A percentile compares a stretch with the other conserved stretches of the same genome.
Evolutionary conservation across 306 rosid species (phyloP).

Genomic region (Prunus fruticosa): DNA sequence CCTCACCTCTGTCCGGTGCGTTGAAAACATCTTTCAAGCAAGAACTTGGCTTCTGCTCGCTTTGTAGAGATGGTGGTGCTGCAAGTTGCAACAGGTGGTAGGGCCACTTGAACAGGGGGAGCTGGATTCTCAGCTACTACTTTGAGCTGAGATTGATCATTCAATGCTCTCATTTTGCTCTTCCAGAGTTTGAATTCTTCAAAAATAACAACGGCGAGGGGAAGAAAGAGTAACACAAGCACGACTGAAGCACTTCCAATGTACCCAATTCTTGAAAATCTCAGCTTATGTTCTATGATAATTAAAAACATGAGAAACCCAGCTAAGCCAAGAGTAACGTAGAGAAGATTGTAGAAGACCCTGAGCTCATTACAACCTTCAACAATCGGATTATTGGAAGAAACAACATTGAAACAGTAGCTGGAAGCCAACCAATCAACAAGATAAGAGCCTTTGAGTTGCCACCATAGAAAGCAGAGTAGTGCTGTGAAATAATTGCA

Average conservation of each 20-base stretch:
- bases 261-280: slow-evolving; percentile 31
- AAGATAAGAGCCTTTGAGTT: slow-evolving; percentile 43
- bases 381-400: slow-evolving; percentile 41
- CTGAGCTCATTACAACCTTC: slow-evolving; percentile 34
- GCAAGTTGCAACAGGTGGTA: background rate
- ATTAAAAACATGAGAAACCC: slow-evolving; percentile 60
- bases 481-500: slow-evolving; percentile 54
- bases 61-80: background rate
- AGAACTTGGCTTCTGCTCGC: slow-evolving; percentile 9
- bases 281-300: slow-evolving; percentile 39
- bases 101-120: background rate
- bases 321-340: slow-evolving; percentile 55
- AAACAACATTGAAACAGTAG: slow-evolving; percentile 45
- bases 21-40: slow-evolving; percentile 33
- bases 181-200: slow-evolving; percentile 42
- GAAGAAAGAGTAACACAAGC: slow-evolving; percentile 38
- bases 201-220: slow-evolving; percentile 40
- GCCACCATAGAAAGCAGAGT: slow-evolving; percentile 52
- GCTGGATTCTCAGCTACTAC: slow-evolving; percentile 23
- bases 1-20: slow-evolving; percentile 67
- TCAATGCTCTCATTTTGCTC: slow-evolving; percentile 8
- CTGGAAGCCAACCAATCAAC: slow-evolving; percentile 61
- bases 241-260: slow-evolving; percentile 36
- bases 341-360: slow-evolving; percentile 50
- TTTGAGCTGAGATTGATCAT: slow-evolving; percentile 11